These are phyloP conservation scores for Globisporangium perplexum DNA, from an alignment of 352 stramenopile genomes.

Conservation along the genomic window DNA sequence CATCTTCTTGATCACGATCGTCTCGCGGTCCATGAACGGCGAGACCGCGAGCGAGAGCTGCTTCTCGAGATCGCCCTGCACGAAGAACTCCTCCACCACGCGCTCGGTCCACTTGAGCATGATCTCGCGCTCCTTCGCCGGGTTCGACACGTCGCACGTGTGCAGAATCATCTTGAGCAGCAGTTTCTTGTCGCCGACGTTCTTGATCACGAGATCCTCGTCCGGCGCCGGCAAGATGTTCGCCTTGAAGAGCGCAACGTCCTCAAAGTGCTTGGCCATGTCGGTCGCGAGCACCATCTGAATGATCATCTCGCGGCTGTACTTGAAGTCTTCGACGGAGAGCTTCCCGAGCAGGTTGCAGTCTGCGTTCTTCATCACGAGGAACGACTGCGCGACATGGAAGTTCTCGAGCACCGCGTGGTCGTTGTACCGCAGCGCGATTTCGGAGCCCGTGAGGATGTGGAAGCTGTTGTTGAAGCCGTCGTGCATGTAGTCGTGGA, in stretches of 20 bases:
- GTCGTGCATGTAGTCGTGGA: constrained; percentile 90
- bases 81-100: constrained; percentile 94
- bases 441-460: constrained; percentile 80
- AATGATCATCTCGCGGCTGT: constrained; percentile 85
- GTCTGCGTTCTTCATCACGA: constrained; percentile 87
- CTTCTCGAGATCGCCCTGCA: constrained; percentile 95
- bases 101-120: constrained; percentile 92
- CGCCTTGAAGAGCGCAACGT: constrained; percentile 84
- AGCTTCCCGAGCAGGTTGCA: constrained; percentile 81
- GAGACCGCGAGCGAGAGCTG: constrained; percentile 82
- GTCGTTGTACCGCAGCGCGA: constrained; percentile 88
- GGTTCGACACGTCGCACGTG: constrained; percentile 94
- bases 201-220: constrained; percentile 77
- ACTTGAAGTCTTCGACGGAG: constrained; percentile 75
- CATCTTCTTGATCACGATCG: constrained; percentile 89
- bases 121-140: constrained; percentile 80
- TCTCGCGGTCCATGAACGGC: constrained; percentile 92
- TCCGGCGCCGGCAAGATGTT: constrained; percentile 67
- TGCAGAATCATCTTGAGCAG: constrained; percentile 89
- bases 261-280: constrained; percentile 89
- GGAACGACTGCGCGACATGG: constrained; percentile 85
- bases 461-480: constrained; percentile 90
- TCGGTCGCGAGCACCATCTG: constrained; percentile 89
- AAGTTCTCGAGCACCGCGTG: constrained; percentile 87
- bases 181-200: constrained; percentile 82